phyloP scores from a whole-genome alignment of 305 asterid genomes.

The Fraxinus sp. region DNA sequence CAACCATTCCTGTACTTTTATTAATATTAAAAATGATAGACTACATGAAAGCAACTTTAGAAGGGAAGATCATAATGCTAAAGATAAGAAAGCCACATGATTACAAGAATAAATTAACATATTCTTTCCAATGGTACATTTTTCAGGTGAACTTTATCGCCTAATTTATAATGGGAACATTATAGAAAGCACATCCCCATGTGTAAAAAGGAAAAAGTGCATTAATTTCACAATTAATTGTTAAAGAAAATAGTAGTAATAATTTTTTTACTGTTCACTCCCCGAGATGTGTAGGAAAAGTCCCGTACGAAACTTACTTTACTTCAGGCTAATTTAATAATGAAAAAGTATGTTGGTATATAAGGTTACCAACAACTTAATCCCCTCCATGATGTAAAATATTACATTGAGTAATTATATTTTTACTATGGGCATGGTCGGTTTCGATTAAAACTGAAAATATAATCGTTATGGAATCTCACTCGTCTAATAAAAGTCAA shows the following conservation, averaged over 20 bases:
- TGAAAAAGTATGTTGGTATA: background rate
- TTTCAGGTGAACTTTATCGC: background rate
- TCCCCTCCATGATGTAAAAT: background rate
- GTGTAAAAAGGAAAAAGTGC: background rate
- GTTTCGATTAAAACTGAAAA: too few species aligned
- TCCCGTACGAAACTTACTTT: background rate
- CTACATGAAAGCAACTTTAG: background rate
- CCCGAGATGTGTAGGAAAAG: background rate
- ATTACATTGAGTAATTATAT: background rate
- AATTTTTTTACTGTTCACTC: background rate
- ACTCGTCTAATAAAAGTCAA: too few species aligned
- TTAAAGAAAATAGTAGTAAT: background rate
- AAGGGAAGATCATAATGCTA: background rate
- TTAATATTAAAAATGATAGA: background rate
- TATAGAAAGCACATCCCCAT: background rate
- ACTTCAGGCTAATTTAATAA: background rate
- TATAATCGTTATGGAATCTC: too few species aligned
- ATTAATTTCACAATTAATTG: background rate
- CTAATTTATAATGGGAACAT: background rate
- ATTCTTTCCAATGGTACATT: background rate
- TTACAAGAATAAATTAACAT: background rate
- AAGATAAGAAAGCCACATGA: background rate
- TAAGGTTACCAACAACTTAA: background rate
- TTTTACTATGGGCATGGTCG: too few species aligned
- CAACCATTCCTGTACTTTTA: background rate